These are phyloP conservation scores for Physcia stellaris DNA, from an alignment of 495 filamentous ascomycete genomes.

Conservation along the genomic window DNA sequence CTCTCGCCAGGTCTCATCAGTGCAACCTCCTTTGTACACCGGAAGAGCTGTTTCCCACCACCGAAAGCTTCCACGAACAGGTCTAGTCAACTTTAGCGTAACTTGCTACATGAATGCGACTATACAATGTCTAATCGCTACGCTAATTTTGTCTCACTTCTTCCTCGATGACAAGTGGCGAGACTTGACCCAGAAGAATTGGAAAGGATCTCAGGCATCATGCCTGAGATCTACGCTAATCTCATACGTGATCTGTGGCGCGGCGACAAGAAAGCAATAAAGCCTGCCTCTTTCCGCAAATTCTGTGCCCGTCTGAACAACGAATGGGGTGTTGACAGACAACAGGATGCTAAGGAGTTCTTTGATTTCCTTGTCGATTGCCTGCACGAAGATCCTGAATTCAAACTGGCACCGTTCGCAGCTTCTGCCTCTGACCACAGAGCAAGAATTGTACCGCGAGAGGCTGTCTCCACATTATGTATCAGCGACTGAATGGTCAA, in stretches of 20 bases:
- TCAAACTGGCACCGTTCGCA: constrained; percentile 44
- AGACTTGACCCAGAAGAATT: constrained; percentile 45
- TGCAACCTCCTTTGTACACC: constrained; percentile 32
- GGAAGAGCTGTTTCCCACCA: constrained; percentile 28
- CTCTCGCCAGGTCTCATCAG: constrained; percentile 31
- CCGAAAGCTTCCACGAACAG: constrained; percentile 50
- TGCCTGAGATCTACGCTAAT: constrained; percentile 61
- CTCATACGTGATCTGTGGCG: constrained; percentile 62
- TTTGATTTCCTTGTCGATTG: constrained; percentile 57
- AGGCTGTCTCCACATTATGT: constrained; percentile 44
- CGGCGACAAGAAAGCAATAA: constrained; percentile 49
- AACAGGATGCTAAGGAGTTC: constrained; percentile 73
- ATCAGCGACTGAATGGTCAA: constrained; percentile 52
- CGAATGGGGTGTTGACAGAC: constrained; percentile 47
- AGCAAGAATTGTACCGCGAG: constrained; percentile 52
- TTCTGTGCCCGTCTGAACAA: constrained; percentile 42
- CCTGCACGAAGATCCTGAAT: constrained; percentile 67
- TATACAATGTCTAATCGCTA: constrained; percentile 71
- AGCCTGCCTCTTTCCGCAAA: constrained; percentile 38
- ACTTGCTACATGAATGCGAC: constrained; percentile 88
- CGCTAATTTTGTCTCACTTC: constrained; percentile 53
- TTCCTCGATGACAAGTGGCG: constrained; percentile 47
- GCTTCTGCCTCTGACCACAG: constrained; percentile 41
- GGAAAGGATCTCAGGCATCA: constrained; percentile 65
- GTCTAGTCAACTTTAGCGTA: constrained; percentile 65